phyloP scores from a whole-genome alignment of 192 early-diverging fungal genomes.

The Gryganskiella cystojenkinii region DNA sequence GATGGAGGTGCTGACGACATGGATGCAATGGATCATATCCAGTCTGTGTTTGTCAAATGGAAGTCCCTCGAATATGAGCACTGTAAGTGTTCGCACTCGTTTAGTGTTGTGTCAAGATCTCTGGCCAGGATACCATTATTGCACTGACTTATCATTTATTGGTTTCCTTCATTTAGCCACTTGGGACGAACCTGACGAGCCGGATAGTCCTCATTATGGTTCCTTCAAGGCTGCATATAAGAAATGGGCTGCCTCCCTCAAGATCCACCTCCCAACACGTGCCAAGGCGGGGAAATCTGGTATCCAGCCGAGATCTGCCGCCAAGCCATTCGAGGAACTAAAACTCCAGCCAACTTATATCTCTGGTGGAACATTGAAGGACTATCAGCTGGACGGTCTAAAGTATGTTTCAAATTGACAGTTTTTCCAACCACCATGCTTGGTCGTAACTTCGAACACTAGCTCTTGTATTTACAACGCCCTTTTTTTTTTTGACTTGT shows the following conservation, averaged over 20 bases:
- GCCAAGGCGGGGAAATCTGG: slow-evolving; percentile 42
- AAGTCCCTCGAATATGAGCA: slow-evolving; percentile 62
- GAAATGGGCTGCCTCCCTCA: slow-evolving; percentile 45
- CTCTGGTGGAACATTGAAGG: slow-evolving; percentile 65
- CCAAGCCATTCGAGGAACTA: slow-evolving; percentile 58
- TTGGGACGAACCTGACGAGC: slow-evolving; percentile 52
- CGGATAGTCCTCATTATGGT: slow-evolving; percentile 38
- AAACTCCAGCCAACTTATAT: slow-evolving; percentile 65
- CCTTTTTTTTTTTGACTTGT: slow-evolving; percentile 4
- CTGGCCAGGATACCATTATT: background rate
- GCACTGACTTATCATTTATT: slow-evolving; percentile 2
- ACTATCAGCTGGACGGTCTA: slow-evolving; percentile 74
- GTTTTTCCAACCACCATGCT: background rate
- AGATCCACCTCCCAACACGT: slow-evolving; percentile 45
- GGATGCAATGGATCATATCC: slow-evolving; percentile 53
- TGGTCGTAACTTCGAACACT: background rate
- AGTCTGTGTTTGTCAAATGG: slow-evolving; percentile 74
- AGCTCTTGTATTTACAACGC: no score
- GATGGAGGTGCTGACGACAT: slow-evolving; percentile 29
- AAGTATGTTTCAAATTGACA: slow-evolving; percentile 48
- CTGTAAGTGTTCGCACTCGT: slow-evolving; percentile 45
- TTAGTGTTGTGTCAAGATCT: background rate
- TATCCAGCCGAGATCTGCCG: slow-evolving; percentile 20
- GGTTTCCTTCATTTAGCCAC: slow-evolving; percentile 37
- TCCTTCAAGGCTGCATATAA: slow-evolving; percentile 54